These are phyloP conservation scores for Anethum foeniculum DNA, from an alignment of 140 eudicot genomes.

Conservation along the genomic window DNA sequence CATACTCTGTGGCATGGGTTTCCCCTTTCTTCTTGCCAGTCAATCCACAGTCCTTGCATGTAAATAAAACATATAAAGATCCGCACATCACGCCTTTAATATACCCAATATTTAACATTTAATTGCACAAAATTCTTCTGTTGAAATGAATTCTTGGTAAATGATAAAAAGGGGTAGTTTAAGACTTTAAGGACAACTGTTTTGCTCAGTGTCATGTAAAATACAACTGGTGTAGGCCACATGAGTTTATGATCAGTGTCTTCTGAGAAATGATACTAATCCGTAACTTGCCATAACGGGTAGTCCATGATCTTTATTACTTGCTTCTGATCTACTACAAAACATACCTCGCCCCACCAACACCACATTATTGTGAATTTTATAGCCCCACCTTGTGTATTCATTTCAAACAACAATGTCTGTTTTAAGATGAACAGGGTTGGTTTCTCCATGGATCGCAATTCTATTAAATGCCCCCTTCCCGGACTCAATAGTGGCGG, in stretches of 20 bases:
- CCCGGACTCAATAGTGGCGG: too few species aligned
- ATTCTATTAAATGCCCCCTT: too few species aligned
- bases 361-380: neutral
- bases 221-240: neutral
- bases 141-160: too few species aligned
- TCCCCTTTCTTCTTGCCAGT: constrained; percentile 15
- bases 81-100: constrained; percentile 14
- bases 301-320: neutral
- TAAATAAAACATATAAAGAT: constrained; percentile 18
- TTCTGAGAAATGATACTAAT: neutral
- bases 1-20: constrained; percentile 2
- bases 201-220: neutral
- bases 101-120: too few species aligned
- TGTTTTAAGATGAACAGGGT: too few species aligned
- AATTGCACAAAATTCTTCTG: too few species aligned
- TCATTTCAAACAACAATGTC: neutral
- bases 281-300: neutral
- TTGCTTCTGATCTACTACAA: neutral
- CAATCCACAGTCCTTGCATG: neutral
- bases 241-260: neutral
- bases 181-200: neutral
- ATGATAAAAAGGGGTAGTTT: neutral
- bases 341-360: constrained; percentile 25
- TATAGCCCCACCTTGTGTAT: neutral
- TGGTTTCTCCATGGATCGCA: too few species aligned